Evolutionary conservation across 768 basidiomycete species (phyloP).

Genomic region (Trichaptum fuscoviolaceum): DNA sequence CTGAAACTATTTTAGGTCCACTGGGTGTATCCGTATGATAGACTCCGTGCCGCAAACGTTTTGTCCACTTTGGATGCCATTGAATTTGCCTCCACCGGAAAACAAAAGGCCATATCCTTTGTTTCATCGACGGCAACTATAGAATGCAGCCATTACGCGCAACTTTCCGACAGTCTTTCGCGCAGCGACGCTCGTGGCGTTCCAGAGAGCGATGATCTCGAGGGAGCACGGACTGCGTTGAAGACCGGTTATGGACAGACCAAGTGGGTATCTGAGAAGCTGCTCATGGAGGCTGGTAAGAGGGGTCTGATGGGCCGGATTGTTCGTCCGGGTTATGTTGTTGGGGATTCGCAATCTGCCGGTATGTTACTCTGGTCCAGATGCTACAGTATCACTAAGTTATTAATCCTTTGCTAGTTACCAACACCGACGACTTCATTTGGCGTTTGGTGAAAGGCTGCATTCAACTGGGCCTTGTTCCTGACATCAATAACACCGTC

Average conservation of each 20-base stretch:
- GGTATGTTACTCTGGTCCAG: conserved; percentile 42
- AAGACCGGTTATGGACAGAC: conserved; percentile 95
- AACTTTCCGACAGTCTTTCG: conserved; percentile 68
- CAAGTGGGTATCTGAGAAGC: conserved; percentile 97
- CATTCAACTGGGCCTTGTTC: conserved; percentile 91
- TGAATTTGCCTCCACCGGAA: conserved; percentile 66
- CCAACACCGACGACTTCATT: conserved; percentile 98
- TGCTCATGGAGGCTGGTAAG: conserved; percentile 86
- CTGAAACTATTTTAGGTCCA: conserved; percentile 59
- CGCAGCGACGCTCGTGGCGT: conserved; percentile 50
- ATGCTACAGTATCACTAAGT: background rate
- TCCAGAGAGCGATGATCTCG: conserved; percentile 83
- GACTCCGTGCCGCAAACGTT: conserved; percentile 89
- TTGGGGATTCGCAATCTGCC: conserved; percentile 84
- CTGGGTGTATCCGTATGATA: conserved; percentile 98
- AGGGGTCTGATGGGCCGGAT: conserved; percentile 83
- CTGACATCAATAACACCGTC: conserved; percentile 96
- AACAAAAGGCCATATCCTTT: conserved; percentile 79
- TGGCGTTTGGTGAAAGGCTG: conserved; percentile 99
- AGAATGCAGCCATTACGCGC: conserved; percentile 87
- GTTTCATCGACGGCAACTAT: conserved; percentile 95
- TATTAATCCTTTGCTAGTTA: conserved; percentile 47
- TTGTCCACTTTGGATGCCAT: conserved; percentile 81
- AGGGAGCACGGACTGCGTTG: conserved; percentile 68
- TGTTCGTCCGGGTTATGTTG: conserved; percentile 91